Base-by-base conservation (phyloP, 441 rosid species). In the Brassica hybrid region DNA sequence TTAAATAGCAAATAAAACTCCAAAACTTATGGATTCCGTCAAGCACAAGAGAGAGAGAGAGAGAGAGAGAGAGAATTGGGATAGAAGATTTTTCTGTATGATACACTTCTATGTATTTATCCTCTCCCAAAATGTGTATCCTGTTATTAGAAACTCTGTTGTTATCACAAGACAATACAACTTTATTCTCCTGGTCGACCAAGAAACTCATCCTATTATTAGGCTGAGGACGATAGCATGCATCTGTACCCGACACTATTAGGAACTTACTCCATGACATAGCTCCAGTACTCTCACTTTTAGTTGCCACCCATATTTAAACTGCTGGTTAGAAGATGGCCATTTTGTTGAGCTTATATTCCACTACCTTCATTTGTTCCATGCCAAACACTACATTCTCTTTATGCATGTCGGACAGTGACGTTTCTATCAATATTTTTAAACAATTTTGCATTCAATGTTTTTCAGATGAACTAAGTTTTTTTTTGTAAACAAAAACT, bases 101-200 rank as follows among this genome's bases (percentile, higher is more conserved):
- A 72, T 48, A 7, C 50, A 72, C 48, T 17, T 72, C 13, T 4
- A 30, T 63, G 34, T 3, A 12, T 17, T 18, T 63, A 8, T 32
- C 69, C 32, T 45, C 63, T 58, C 32, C 63, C 30, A 58, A 3
- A 58, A 58, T 58, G 63, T 21, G 63, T 48, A 48, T 48, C 52
- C 56, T 48, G 56, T 48, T 48, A 8, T 48, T 48, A 7, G 56
- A n/a, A 48, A 48, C 5, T 8, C 16, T 48, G 56, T n/a, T 48
- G 16, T 48, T 48, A 48, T 48, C 1, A 48, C 17, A n/a, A 48
- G 56, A 48, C 17, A 48, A n/a, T 14, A n/a, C 17, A 48, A n/a
- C 17, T 48, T n/a, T 48, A 7, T 48, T 48, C 63, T 58, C 32
- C 63, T 58, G 7, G 63, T 58, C 63, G 32, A 21, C n/a, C 63